Evolutionary conservation across 2,329 filamentous ascomycete genomes (phyloP).

Genomic region (Aotearoamyces nothofagi): DNA sequence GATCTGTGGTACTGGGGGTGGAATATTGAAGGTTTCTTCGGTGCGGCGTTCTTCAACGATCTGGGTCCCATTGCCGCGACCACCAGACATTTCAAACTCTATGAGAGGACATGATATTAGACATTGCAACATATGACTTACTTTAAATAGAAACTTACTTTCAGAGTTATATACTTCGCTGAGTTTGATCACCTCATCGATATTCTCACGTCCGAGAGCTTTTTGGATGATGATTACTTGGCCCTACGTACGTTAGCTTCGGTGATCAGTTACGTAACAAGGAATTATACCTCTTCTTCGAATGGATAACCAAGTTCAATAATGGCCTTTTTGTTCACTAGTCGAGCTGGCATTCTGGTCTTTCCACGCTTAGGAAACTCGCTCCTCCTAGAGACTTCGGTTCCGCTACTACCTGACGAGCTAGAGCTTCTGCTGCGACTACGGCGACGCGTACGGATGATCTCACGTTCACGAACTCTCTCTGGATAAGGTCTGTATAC

Average conservation of each 20-base stretch:
- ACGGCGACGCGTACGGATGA: slow-evolving; percentile 31
- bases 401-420: slow-evolving; percentile 27
- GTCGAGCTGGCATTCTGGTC: slow-evolving; percentile 68
- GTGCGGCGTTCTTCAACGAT: slow-evolving; percentile 31
- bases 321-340: slow-evolving; percentile 69
- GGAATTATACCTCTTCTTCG: slow-evolving; percentile 57
- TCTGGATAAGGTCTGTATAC: slow-evolving; percentile 50
- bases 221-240: slow-evolving; percentile 69
- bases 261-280: background rate
- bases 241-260: slow-evolving; percentile 37
- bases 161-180: slow-evolving; percentile 58
- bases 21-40: slow-evolving; percentile 18
- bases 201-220: slow-evolving; percentile 78
- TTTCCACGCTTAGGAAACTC: slow-evolving; percentile 73
- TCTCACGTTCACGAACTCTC: slow-evolving; percentile 44
- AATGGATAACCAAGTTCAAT: slow-evolving; percentile 78
- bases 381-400: slow-evolving; percentile 31
- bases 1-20: slow-evolving; percentile 17
- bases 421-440: slow-evolving; percentile 21
- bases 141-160: slow-evolving; percentile 26
- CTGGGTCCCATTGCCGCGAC: slow-evolving; percentile 30
- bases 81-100: slow-evolving; percentile 20
- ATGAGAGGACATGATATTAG: slow-evolving; percentile 12
- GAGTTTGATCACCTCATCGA: slow-evolving; percentile 73
- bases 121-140: background rate